A percentile compares a stretch with the other conserved stretches of the same genome.
Evolutionary conservation across 1,284 basidiomycete genomes (phyloP).

Genomic region (Moesziomyces parantarcticus): DNA sequence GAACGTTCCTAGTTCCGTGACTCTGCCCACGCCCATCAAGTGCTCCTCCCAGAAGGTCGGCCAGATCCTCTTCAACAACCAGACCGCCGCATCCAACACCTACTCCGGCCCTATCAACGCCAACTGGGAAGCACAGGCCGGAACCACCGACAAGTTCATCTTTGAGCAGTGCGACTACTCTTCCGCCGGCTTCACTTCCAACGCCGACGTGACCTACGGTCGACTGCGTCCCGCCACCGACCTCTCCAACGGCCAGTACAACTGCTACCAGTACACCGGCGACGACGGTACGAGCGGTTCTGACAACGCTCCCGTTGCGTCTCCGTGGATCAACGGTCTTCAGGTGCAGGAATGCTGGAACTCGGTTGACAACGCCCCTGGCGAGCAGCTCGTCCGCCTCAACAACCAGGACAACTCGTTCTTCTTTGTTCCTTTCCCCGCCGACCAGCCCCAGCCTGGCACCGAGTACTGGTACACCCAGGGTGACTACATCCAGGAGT

Average conservation of each 20-base stretch:
- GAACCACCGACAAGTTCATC: constrained; percentile 18
- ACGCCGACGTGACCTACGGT: constrained; percentile 15
- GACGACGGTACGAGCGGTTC: too few species aligned
- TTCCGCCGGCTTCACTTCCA: constrained; percentile 8
- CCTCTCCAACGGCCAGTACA: constrained; percentile 4
- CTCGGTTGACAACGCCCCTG: background rate
- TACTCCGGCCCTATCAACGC: constrained; percentile 24
- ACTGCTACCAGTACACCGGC: constrained; percentile 15
- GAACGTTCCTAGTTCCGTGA: background rate
- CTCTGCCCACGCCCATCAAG: constrained; percentile 4
- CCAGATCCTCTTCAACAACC: constrained; percentile 24
- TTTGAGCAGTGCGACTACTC: constrained; percentile 35
- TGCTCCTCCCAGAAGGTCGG: constrained; percentile 6
- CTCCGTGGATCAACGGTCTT: constrained; percentile 15
- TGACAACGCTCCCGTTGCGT: background rate
- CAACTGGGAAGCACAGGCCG: constrained; percentile 13
- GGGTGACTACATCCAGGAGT: constrained; percentile 18
- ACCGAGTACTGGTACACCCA: constrained; percentile 16
- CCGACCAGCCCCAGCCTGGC: background rate
- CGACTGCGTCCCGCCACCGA: constrained; percentile 24
- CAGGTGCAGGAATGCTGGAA: constrained; percentile 9
- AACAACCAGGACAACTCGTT: constrained; percentile 17
- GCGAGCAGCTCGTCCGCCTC: constrained; percentile 10
- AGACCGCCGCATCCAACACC: constrained; percentile 13
- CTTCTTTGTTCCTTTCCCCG: constrained; percentile 6